Conservation (phyloP, 1,139 yeast species). For the Hansenula sp. region DNA sequence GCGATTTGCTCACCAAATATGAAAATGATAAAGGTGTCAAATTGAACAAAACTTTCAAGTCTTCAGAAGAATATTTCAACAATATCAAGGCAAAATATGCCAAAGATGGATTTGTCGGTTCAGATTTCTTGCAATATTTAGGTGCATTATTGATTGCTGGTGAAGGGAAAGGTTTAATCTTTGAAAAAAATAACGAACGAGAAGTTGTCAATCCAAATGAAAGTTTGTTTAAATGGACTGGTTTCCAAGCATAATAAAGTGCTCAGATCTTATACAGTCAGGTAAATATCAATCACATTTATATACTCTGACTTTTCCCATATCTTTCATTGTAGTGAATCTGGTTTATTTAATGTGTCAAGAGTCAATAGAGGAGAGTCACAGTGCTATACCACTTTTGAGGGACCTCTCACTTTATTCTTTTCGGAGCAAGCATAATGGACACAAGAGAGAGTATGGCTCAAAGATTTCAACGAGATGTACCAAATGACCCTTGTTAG, state of each 20-base stretch:
- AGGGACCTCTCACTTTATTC: too few relatives aligned
- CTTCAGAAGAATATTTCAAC: conserved; percentile 31
- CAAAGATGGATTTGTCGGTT: conserved; percentile 28
- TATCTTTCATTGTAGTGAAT: too few relatives aligned
- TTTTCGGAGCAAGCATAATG: too few relatives aligned
- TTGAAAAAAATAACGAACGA: conserved; percentile 32
- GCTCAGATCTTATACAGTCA: too few relatives aligned
- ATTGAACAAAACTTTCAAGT: conserved; percentile 27
- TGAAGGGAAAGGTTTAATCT: conserved; percentile 35
- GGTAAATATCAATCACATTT: too few relatives aligned
- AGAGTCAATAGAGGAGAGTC: too few relatives aligned
- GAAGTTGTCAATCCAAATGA: conserved; percentile 55
- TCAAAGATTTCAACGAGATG: too few relatives aligned
- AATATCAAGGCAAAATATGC: conserved; percentile 30
- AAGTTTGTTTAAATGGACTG: conserved; percentile 49
- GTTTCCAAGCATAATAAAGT: conserved; percentile 4
- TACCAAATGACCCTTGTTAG: too few relatives aligned
- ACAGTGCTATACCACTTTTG: too few relatives aligned
- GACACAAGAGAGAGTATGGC: too few relatives aligned
- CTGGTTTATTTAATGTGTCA: too few relatives aligned
- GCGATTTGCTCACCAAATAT: conserved; percentile 37
- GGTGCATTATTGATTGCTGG: conserved; percentile 33
- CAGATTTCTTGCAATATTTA: conserved; percentile 29
- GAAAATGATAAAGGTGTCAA: conserved; percentile 38
- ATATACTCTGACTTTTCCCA: too few relatives aligned